phyloP scores from a whole-genome alignment of 495 filamentous ascomycete genomes.

The Penicillium angulare region DNA sequence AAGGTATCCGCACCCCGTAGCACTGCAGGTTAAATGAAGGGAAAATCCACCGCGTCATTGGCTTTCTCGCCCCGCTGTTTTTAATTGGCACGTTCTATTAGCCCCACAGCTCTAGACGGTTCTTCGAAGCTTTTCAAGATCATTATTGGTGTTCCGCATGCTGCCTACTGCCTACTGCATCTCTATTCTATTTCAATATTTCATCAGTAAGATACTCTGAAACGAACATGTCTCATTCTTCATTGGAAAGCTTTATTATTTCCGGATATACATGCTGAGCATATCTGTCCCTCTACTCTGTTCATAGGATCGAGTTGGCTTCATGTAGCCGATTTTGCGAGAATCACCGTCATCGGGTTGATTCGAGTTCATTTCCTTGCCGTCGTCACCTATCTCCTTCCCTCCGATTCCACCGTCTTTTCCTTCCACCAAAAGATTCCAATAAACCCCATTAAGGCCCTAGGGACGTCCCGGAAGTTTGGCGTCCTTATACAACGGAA shows the following conservation, averaged over 20 bases:
- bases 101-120: neutral
- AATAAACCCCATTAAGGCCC: slow-evolving; percentile 36
- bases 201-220: no score
- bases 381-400: no score
- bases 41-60: neutral
- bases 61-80: neutral
- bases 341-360: slow-evolving; percentile 1
- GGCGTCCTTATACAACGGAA: slow-evolving; percentile 40
- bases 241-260: no score
- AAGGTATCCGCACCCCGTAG: no score
- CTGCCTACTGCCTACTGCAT: no score
- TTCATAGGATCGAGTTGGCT: slow-evolving; percentile 25
- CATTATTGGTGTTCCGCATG: no score
- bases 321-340: slow-evolving; percentile 18
- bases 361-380: no score
- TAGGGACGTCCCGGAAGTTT: slow-evolving; percentile 37
- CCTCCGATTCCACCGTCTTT: slow-evolving; percentile 14
- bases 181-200: no score
- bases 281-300: slow-evolving; percentile 25
- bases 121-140: no score
- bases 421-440: slow-evolving; percentile 25
- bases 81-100: neutral
- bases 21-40: neutral
- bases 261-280: slow-evolving; percentile 25
- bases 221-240: no score